Base-by-base conservation (phyloP, 176 grass and related monocot species). In the Ensete glaucum region DNA sequence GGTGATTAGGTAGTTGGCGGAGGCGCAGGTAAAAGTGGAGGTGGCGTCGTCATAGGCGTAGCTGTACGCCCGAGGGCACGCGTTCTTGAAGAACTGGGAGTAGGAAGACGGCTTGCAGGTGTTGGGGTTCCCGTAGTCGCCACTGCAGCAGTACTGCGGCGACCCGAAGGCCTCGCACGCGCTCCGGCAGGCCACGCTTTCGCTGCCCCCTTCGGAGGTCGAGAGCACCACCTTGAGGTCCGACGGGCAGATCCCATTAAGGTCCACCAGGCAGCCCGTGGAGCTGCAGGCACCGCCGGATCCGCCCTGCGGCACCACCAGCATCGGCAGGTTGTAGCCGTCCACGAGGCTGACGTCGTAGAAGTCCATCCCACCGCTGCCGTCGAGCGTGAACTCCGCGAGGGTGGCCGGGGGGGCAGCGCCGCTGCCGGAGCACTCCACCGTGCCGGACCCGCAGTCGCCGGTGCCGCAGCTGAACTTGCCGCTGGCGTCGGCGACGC, bases 341-440 rank as follows among this genome's bases (percentile, higher is more conserved):
- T 93, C 87, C 11, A 93, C 91, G 8, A 93, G 85, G 78, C 91
- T 93, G 27, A 93, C 87, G 77, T 93, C 91, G 76, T 93, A 93
- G 80, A 90, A 93, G 77, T 93, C 91, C 81, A 70, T 22, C 48
- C 67, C 67, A 14, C 55, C 55, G 54, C 19, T 48, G 53, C 73
- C 73, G 53, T 34, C 54, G 73, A 75, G 67, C 17, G 67, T 70
- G 67, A 70, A 70, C 67, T 70, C 67, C 17, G 67, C 67, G 43
- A 70, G 67, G 17, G 67, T 70, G 67, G 67, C 67, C 8, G 67
- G 67, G 1, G 67, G 67, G 17, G 43, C 43, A 2, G 67, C 67
- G 0, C 67, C 67, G 1, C 14, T 7, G 14, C 67, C 67, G 43
- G 67, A 70, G 67, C 34, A 70, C 48, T 70, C 67, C 23, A 70